phyloP scores from a whole-genome alignment of 2,329 filamentous ascomycete genomes.

The Fonsecaea nubica region DNA sequence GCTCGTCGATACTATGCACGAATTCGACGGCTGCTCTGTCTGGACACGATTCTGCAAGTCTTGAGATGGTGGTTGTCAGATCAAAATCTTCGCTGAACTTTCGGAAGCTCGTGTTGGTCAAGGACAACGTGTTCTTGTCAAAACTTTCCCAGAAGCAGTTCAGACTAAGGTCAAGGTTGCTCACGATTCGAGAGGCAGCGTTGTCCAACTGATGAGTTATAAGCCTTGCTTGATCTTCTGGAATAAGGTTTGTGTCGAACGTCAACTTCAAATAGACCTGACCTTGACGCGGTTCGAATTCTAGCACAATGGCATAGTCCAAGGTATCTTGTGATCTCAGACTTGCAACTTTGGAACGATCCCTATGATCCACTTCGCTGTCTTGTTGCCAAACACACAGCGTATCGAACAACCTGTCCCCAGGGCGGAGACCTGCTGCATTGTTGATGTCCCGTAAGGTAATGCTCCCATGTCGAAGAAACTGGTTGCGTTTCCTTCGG shows the following conservation, averaged over 20 bases:
- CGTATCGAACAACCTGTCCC: slow-evolving; percentile 72
- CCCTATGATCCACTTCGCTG: slow-evolving; percentile 49
- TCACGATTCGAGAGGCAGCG: slow-evolving; percentile 55
- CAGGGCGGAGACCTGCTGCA: slow-evolving; percentile 60
- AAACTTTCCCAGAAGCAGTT: slow-evolving; percentile 35
- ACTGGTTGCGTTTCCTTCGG: slow-evolving; percentile 69
- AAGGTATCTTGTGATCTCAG: slow-evolving; percentile 71
- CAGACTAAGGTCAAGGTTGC: slow-evolving; percentile 44
- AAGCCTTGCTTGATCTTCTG: slow-evolving; percentile 60
- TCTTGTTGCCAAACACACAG: slow-evolving; percentile 87
- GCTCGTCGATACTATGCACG: slow-evolving; percentile 55
- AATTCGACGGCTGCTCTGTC: slow-evolving; percentile 70
- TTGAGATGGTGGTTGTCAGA: slow-evolving; percentile 63
- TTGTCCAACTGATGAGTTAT: slow-evolving; percentile 68
- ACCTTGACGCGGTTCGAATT: slow-evolving; percentile 69
- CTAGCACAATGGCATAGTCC: slow-evolving; percentile 77
- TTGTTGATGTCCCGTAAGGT: slow-evolving; percentile 74
- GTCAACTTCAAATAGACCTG: slow-evolving; percentile 61
- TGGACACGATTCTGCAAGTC: slow-evolving; percentile 57
- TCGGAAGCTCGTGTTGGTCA: slow-evolving; percentile 54
- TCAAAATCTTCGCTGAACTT: slow-evolving; percentile 49
- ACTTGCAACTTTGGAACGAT: slow-evolving; percentile 58
- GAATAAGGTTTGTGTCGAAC: slow-evolving; percentile 62
- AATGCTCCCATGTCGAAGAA: slow-evolving; percentile 68
- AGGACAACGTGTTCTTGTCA: slow-evolving; percentile 51